Conservation (phyloP, 2,329 filamentous ascomycete genomes). For the Alternaria incomplexa region DNA sequence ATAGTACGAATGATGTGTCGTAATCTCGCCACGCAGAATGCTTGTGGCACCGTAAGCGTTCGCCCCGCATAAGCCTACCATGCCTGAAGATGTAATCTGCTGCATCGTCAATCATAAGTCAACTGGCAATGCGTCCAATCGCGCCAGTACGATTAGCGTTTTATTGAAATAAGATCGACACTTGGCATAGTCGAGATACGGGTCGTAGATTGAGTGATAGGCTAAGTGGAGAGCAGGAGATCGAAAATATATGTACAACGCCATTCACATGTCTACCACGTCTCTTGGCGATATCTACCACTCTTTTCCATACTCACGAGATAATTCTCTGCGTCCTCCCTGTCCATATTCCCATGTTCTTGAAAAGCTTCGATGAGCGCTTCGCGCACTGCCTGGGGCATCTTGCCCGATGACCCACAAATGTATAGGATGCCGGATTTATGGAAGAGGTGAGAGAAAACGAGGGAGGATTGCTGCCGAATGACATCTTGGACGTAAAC, state of each 20-base stretch:
- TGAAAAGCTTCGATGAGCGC: constrained; percentile 68
- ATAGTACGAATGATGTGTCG: background rate
- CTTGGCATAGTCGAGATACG: background rate
- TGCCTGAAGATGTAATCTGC: background rate
- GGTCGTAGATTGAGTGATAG: background rate
- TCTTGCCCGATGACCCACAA: constrained; percentile 69
- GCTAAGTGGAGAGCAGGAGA: background rate
- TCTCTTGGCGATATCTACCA: constrained; percentile 71
- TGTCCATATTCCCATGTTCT: constrained; percentile 47
- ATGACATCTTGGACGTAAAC: constrained; percentile 72
- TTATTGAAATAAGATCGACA: background rate
- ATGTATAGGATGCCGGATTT: constrained; percentile 62
- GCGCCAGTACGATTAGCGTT: background rate
- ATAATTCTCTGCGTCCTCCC: constrained; percentile 62
- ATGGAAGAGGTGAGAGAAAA: constrained; percentile 61
- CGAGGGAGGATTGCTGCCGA: constrained; percentile 55
- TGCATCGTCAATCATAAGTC: background rate
- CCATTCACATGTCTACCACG: constrained; percentile 59
- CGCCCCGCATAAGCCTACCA: background rate
- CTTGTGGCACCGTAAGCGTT: background rate
- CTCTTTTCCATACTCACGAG: constrained; percentile 65
- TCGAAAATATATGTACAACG: background rate
- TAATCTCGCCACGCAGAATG: background rate
- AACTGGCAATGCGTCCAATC: background rate
- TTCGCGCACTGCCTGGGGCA: constrained; percentile 73